These are phyloP conservation scores for Eucalyptus camaldulensis DNA, from an alignment of 345 rosid genomes.

Conservation along the genomic window DNA sequence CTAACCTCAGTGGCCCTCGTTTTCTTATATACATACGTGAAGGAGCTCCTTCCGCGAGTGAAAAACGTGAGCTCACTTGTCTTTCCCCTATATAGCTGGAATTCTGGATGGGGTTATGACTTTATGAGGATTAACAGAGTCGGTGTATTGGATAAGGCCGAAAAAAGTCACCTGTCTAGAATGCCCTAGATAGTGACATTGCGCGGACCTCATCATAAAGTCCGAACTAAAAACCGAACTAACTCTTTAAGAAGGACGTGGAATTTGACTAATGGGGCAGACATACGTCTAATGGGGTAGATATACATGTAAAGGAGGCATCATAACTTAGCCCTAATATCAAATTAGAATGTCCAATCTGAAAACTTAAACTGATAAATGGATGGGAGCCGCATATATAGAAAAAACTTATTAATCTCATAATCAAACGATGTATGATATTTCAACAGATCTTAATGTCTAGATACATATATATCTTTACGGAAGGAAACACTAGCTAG, in stretches of 20 bases:
- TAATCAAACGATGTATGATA: not conserved
- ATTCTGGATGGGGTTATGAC: not conserved
- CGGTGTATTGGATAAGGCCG: not conserved
- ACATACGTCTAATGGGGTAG: not conserved
- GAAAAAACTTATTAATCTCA: not conserved
- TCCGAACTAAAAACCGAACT: not conserved
- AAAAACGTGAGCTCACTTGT: not conserved
- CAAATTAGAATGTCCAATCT: not conserved
- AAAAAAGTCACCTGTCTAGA: not conserved
- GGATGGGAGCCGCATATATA: rapidly evolving
- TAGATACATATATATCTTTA: not conserved
- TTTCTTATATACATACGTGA: not conserved
- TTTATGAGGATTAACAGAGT: not conserved
- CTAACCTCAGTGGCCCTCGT: not conserved
- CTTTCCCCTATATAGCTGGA: not conserved
- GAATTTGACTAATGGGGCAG: not conserved
- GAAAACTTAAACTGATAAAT: not conserved
- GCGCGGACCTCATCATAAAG: not conserved
- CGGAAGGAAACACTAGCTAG: not conserved
- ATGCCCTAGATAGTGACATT: not conserved
- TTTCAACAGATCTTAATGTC: not conserved
- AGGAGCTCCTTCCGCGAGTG: not conserved
- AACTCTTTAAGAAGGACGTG: not conserved
- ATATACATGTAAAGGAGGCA: not conserved
- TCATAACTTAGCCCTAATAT: not conserved